Evolutionary conservation across 352 stramenopile species (phyloP), one percentile per base, ranked within the genome.

Genomic region (Globisporangium carolinianum): DNA sequence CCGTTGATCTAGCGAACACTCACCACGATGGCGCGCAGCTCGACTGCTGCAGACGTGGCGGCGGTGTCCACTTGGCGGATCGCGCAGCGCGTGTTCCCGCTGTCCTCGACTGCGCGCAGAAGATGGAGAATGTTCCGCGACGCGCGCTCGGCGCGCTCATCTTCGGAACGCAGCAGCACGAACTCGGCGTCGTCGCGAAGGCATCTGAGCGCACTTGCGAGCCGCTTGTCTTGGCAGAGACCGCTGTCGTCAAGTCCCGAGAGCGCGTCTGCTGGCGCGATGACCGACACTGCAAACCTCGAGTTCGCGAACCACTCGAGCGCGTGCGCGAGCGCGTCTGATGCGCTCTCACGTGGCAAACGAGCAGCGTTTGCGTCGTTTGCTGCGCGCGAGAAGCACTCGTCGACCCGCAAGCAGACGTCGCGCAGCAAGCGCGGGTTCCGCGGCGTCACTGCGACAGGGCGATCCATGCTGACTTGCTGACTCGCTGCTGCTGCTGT

Each of bases 1-100:
- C 24, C 24, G 24, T 4, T 35, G 32, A 62, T n/a, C 18, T 2
- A 12, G 0, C 53, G 6, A 55, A 18, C 24, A 51, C 61, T 49
- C 70, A 82, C 73, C 66, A 77, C 68, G 12, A 77, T 47, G 4
- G 53, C 52, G 43, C 62, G 55, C 15, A 83, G 17, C 49, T 81
- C 63, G 36, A 75, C 24, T 32, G 24, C 24, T 32, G 24, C 24
- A 32, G 24, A 32, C 24, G 24, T 41, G 47, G 66, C 61, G 36
- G 37, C 63, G 37, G 72, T 66, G 46, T 81, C 71, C 9, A 79
- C 56, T 47, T 67, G 51, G 1, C 61, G 66, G n/a, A 83, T 57
- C 3, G 43, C 52, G 18, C 68, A 75, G 1, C 24, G 65, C 9
- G 45, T 17, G 32, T 68, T 65, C 6, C 45, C 51, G 24, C 66